Conservation (phyloP, 495 filamentous ascomycete genomes). For the Annulohypoxylon nitens region DNA sequence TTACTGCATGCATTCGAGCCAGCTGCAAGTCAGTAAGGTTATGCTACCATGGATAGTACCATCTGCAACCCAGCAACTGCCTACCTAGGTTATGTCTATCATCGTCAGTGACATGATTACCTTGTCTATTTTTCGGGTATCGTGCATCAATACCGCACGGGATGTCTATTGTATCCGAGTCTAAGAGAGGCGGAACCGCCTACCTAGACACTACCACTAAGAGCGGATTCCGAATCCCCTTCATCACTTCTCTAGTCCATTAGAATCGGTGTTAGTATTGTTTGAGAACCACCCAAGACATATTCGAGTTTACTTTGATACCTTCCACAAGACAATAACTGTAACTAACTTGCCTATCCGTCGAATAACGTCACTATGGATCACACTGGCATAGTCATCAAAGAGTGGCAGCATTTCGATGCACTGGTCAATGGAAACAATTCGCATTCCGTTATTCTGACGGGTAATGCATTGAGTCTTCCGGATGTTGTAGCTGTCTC, state of each 20-base stretch:
- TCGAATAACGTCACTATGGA: neutral
- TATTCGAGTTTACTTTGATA: neutral
- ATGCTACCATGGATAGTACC: no score
- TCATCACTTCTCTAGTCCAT: neutral
- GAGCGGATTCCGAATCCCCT: neutral
- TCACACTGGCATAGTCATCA: neutral
- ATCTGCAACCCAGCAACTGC: neutral
- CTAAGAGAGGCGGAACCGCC: no score
- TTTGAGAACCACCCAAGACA: neutral
- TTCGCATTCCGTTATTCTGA: neutral
- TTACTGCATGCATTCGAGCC: neutral
- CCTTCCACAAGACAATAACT: neutral
- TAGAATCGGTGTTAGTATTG: neutral
- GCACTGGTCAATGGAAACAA: neutral
- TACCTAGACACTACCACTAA: neutral
- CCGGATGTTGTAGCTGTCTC: neutral
- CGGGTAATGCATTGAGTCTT: neutral
- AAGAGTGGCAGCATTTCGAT: neutral
- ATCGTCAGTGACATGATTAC: neutral
- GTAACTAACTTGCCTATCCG: neutral
- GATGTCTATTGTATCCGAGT: no score
- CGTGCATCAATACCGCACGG: no score
- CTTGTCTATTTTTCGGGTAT: neutral
- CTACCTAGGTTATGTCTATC: neutral
- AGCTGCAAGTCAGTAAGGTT: neutral